Evolutionary conservation across 192 early-diverging fungal genomes (phyloP).

Genomic region (Endogone sp.): DNA sequence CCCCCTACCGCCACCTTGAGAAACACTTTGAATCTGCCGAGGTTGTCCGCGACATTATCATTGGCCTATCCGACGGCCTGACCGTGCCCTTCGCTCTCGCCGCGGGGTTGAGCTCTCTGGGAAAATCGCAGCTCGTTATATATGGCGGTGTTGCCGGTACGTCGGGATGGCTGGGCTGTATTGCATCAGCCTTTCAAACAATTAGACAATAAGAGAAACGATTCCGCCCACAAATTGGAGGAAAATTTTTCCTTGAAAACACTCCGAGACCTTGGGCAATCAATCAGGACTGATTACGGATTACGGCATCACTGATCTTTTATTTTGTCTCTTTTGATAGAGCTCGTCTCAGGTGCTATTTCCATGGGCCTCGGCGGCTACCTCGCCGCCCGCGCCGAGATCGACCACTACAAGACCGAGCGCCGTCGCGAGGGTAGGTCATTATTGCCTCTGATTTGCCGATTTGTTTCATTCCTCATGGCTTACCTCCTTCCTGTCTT

Average conservation of each 20-base stretch:
- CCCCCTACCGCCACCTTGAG: slow-evolving; percentile 31
- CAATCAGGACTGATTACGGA: no score
- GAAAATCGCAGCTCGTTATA: slow-evolving; percentile 48
- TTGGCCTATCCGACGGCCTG: slow-evolving; percentile 43
- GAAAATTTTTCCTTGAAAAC: no score
- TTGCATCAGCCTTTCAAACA: background rate
- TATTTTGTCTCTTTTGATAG: slow-evolving; percentile 9
- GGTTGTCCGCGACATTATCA: slow-evolving; percentile 38
- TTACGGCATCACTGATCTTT: no score
- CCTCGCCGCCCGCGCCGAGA: slow-evolving; percentile 53
- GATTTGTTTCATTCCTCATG: background rate
- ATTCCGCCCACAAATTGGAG: no score
- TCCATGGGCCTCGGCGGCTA: slow-evolving; percentile 65
- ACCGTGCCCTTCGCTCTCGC: slow-evolving; percentile 64
- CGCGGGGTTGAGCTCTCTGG: slow-evolving; percentile 53
- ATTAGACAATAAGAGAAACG: background rate
- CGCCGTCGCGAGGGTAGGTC: slow-evolving; percentile 36
- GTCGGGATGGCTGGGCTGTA: no score
- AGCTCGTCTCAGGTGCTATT: slow-evolving; percentile 54
- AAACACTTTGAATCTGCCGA: slow-evolving; percentile 41
- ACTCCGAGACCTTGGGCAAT: no score
- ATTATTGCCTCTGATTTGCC: no score
- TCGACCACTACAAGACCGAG: slow-evolving; percentile 62
- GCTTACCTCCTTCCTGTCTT: background rate
- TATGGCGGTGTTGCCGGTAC: slow-evolving; percentile 57